phyloP scores from a whole-genome alignment of 495 filamentous ascomycete genomes.

The Xylaria cubensis region DNA sequence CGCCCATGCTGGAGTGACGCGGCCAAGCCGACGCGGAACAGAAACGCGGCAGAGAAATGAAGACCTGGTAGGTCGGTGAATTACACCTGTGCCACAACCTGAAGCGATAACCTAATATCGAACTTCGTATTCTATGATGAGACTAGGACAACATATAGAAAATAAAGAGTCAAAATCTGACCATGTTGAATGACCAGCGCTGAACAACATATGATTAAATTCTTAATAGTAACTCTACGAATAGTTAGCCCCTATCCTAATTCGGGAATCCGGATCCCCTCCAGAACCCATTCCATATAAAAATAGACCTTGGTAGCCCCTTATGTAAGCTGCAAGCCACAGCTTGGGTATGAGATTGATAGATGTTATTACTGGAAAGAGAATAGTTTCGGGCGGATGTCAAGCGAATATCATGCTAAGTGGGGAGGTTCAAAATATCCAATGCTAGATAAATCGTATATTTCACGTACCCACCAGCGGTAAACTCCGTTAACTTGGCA shows the following conservation, averaged over 20 bases:
- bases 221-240: neutral
- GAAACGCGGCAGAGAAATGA: neutral
- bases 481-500: constrained; percentile 6
- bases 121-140: neutral
- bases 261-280: neutral
- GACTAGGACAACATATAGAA: neutral
- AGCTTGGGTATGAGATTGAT: neutral
- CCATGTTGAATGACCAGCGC: neutral
- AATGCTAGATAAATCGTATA: neutral
- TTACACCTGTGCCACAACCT: too few species aligned
- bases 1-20: neutral
- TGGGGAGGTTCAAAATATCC: constrained; percentile 6
- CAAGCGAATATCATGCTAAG: neutral
- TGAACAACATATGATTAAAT: neutral
- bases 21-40: constrained; percentile 13
- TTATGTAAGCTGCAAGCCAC: neutral
- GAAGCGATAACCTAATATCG: neutral
- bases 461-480: neutral
- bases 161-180: neutral
- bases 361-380: neutral
- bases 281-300: constrained; percentile 3
- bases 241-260: neutral
- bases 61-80: too few species aligned
- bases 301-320: constrained; percentile 3
- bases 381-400: neutral